A percentile compares a stretch with the other conserved stretches of the same genome.
These are phyloP conservation scores for Chondrostereum purpureum DNA, from an alignment of 1,284 basidiomycete genomes.

Conservation along the genomic window DNA sequence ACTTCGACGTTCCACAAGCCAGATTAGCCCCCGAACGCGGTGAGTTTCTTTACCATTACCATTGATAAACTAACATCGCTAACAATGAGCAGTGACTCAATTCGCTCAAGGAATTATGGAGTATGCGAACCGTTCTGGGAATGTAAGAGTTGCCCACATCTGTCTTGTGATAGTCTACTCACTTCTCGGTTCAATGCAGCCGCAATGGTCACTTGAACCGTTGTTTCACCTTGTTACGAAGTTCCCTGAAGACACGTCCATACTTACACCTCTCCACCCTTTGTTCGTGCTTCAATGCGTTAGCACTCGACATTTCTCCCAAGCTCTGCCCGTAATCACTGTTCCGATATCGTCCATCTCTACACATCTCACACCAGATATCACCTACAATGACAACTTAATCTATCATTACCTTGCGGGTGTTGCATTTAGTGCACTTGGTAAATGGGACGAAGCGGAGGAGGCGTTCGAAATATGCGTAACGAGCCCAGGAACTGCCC, in stretches of 20 bases:
- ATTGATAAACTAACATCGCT: constrained; percentile 4
- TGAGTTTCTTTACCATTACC: constrained; percentile 21
- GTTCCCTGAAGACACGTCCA: constrained; percentile 48
- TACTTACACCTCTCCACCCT: constrained; percentile 65
- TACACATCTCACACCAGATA: constrained; percentile 24
- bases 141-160: constrained; percentile 28
- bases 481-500: constrained; percentile 58
- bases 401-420: constrained; percentile 72
- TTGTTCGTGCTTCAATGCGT: constrained; percentile 44
- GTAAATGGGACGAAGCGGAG: constrained; percentile 50
- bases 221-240: constrained; percentile 52
- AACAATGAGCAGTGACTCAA: constrained; percentile 40
- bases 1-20: constrained; percentile 54
- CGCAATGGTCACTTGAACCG: constrained; percentile 46
- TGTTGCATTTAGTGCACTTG: constrained; percentile 18
- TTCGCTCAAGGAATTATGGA: constrained; percentile 42
- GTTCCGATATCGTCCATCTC: constrained; percentile 12
- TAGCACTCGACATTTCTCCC: constrained; percentile 8
- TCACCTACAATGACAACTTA: constrained; percentile 70
- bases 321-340: constrained; percentile 7
- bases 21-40: constrained; percentile 62
- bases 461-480: constrained; percentile 75
- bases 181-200: constrained; percentile 22
- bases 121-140: constrained; percentile 29
- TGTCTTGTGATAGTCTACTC: constrained; percentile 1